Conservation (phyloP, 108 stramenopile genomes). For the Mediolabrus comicus region DNA sequence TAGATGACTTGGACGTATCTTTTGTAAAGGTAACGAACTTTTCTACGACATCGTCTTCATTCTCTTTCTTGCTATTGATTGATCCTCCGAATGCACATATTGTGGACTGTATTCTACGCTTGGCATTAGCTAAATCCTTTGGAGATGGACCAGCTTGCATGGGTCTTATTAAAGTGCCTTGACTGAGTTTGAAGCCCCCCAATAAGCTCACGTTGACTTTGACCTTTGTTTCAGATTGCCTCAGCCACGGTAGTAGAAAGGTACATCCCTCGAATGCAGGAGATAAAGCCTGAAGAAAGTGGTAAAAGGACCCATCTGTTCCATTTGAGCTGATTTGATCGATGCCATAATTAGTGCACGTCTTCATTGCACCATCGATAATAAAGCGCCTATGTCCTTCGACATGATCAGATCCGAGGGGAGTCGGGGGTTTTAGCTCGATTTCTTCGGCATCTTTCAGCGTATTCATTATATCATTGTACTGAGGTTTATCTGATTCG, state of each 20-base stretch:
- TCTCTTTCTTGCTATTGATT: constrained; percentile 5
- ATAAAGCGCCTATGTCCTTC: neutral
- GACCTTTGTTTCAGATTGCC: neutral
- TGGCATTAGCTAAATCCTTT: constrained; percentile 47
- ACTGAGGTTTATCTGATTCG: neutral
- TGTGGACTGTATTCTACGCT: constrained; percentile 58
- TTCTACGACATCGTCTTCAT: neutral
- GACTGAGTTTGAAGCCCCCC: constrained; percentile 26
- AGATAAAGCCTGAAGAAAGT: constrained; percentile 13
- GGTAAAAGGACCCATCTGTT: neutral
- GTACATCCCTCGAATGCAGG: constrained; percentile 55
- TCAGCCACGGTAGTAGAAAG: constrained; percentile 50
- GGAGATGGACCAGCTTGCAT: constrained; percentile 5
- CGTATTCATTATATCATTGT: neutral
- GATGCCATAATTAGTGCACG: neutral
- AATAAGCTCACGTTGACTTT: constrained; percentile 34
- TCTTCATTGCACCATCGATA: neutral
- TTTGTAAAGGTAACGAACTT: neutral
- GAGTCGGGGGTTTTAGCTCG: neutral
- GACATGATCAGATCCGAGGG: neutral
- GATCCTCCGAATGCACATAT: constrained; percentile 79
- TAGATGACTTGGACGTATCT: constrained; percentile 9
- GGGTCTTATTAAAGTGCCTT: neutral
- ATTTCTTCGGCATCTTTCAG: neutral
- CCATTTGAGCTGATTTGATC: neutral